These are phyloP conservation scores for Podaxis rugospora DNA, from an alignment of 768 basidiomycete species.

Conservation along the genomic window DNA sequence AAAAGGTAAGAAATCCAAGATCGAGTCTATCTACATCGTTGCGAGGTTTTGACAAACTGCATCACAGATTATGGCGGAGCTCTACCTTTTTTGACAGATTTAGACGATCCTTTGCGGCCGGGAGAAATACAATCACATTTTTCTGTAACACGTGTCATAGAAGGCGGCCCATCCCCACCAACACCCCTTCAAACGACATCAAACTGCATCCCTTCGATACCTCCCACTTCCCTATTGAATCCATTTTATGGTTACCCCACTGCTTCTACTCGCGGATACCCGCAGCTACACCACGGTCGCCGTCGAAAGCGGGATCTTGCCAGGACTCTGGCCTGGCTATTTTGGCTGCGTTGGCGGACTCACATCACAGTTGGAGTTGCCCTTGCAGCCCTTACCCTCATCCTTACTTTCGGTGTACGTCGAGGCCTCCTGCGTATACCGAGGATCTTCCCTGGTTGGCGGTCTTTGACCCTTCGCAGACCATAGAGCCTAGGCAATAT, in stretches of 20 bases:
- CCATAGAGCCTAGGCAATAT: neutral
- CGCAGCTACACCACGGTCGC: conserved; percentile 52
- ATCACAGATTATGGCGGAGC: conserved; percentile 64
- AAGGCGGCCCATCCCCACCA: conserved; percentile 10
- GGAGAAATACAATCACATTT: conserved; percentile 15
- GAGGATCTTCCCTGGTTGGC: conserved; percentile 5
- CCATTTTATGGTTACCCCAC: conserved; percentile 77
- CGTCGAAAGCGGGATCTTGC: conserved; percentile 65
- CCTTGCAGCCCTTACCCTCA: conserved; percentile 24
- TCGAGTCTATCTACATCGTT: conserved; percentile 11
- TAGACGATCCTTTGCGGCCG: conserved; percentile 46
- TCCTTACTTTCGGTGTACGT: conserved; percentile 21
- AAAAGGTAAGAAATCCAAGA: conserved; percentile 39
- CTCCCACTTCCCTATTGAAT: conserved; percentile 58
- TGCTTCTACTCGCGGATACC: conserved; percentile 26
- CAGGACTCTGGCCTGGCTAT: conserved; percentile 55
- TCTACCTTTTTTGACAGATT: conserved; percentile 44
- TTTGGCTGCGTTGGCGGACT: conserved; percentile 63
- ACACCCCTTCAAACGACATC: conserved; percentile 13
- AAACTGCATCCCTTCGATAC: conserved; percentile 28
- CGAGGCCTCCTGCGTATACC: conserved; percentile 18
- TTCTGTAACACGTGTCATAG: conserved; percentile 8
- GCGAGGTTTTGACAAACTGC: conserved; percentile 16
- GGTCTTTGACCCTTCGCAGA: neutral
- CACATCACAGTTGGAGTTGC: conserved; percentile 32